Percentiles rank a stretch among this genome's conserved stretches.
Evolutionary conservation across 2,329 filamentous ascomycete genomes (phyloP).

Genomic region (Trichoderma brevicompactum): DNA sequence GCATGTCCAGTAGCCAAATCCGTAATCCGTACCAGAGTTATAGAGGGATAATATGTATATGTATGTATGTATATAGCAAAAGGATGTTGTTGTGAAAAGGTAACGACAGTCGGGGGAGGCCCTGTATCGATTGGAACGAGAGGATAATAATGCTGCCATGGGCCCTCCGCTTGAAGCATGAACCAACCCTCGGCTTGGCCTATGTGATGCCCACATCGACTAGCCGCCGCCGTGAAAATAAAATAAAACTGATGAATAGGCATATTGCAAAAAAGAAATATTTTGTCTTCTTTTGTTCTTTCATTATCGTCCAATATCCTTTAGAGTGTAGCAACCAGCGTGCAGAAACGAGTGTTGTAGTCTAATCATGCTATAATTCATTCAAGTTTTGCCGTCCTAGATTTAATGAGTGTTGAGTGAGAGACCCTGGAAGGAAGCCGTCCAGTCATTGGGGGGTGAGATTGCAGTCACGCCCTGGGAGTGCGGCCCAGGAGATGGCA

Average conservation of each 20-base stretch:
- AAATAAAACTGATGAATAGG: background rate
- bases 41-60: constrained; percentile 25
- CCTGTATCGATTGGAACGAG: background rate
- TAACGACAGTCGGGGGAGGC: constrained; percentile 19
- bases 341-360: constrained; percentile 20
- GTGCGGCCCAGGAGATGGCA: constrained; percentile 43
- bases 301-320: constrained; percentile 23
- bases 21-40: constrained; percentile 24
- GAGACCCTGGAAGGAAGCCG: constrained; percentile 68
- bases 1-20: constrained; percentile 29
- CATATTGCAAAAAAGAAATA: constrained; percentile 13
- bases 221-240: background rate
- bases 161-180: background rate
- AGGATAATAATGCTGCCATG: background rate
- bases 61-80: constrained; percentile 28
- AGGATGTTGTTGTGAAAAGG: background rate
- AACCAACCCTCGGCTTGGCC: background rate
- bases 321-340: constrained; percentile 9
- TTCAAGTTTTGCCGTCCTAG: background rate
- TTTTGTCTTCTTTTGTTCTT: constrained; percentile 29
- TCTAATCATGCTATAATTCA: constrained; percentile 24
- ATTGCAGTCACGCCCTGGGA: constrained; percentile 49
- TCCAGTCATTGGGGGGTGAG: constrained; percentile 62
- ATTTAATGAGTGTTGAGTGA: constrained; percentile 67
- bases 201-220: background rate